A percentile compares a stretch with the other conserved stretches of the same genome.
Conservation (phyloP, 129 eudicot genomes). For the Sambucus nigra region DNA sequence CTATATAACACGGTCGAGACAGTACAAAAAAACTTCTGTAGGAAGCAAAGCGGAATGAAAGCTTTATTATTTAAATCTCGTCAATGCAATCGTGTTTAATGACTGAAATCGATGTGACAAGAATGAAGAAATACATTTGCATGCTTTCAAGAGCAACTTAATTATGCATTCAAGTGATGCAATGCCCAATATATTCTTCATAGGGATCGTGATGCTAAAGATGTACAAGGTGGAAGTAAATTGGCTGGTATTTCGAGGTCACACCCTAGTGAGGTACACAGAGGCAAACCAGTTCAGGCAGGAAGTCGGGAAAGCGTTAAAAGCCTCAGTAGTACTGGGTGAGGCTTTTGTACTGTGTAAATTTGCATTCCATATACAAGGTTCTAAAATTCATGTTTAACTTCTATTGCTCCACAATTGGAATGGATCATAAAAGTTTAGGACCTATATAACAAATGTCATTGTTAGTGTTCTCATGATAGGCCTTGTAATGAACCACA, state of each 20-base stretch:
- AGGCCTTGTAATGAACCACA: conserved; percentile 17
- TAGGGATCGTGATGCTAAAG: conserved; percentile 23
- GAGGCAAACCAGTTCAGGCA: conserved; percentile 23
- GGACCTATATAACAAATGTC: not conserved
- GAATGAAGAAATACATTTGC: too few species aligned
- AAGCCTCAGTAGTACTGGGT: conserved; percentile 26
- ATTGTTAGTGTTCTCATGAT: not conserved
- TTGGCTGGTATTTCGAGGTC: conserved; percentile 25
- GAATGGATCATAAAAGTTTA: not conserved
- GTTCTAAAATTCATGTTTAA: not conserved
- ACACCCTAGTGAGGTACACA: conserved; percentile 23
- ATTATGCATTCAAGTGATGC: conserved; percentile 11
- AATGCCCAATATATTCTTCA: conserved; percentile 8
- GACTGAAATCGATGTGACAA: too few species aligned
- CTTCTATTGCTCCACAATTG: not conserved
- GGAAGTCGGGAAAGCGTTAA: conserved; percentile 26
- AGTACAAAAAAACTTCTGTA: too few species aligned
- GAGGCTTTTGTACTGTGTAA: conserved; percentile 18
- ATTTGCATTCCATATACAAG: conserved; percentile 1
- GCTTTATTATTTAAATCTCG: too few species aligned
- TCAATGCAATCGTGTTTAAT: too few species aligned
- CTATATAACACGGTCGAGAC: too few species aligned
- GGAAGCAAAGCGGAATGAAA: too few species aligned
- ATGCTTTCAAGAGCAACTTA: conserved; percentile 4
- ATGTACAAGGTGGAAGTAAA: conserved; percentile 30